These are phyloP conservation scores for Nigrospora osmanthi DNA, from an alignment of 2,329 filamentous ascomycete species.

Conservation along the genomic window DNA sequence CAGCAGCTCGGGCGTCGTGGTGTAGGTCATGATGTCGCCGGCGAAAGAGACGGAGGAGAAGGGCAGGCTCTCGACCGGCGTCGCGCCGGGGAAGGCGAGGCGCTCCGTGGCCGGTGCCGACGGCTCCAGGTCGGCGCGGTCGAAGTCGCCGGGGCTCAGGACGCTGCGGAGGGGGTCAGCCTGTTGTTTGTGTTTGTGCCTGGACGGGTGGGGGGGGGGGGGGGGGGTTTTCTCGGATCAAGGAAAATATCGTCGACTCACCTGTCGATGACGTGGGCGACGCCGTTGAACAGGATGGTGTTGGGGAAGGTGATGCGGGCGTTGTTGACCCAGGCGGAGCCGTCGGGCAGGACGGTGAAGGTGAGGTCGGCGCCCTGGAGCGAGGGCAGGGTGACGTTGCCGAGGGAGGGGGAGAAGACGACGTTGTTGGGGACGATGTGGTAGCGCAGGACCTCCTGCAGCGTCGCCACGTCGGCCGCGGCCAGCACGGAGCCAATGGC, in stretches of 20 bases:
- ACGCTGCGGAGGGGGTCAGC: conserved; percentile 9
- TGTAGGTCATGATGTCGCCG: conserved; percentile 14
- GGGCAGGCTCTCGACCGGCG: conserved; percentile 15
- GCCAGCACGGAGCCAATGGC: conserved; percentile 19
- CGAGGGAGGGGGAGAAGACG: conserved; percentile 19
- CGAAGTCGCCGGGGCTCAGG: conserved; percentile 16
- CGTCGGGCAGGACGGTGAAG: conserved; percentile 20
- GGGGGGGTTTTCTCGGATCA: too few relatives aligned
- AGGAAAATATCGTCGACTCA: conserved; percentile 2
- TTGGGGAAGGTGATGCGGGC: conserved; percentile 22
- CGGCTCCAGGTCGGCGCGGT: conserved; percentile 14
- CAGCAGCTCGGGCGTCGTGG: conserved; percentile 16
- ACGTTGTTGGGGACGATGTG: conserved; percentile 21
- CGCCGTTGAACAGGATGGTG: conserved; percentile 20
- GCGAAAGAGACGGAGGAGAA: conserved; percentile 15
- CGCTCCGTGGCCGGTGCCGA: conserved; percentile 13
- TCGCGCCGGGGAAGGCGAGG: conserved; percentile 16
- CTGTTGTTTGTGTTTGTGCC: too few relatives aligned
- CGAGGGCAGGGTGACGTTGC: conserved; percentile 16
- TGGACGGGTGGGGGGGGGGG: too few relatives aligned
- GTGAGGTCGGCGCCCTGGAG: conserved; percentile 15
- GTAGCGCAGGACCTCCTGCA: conserved; percentile 19
- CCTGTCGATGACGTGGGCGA: conserved; percentile 23
- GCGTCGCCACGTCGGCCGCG: conserved; percentile 11
- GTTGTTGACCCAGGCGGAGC: conserved; percentile 20